Percentiles rank a stretch among this genome's conserved stretches.
These are phyloP conservation scores for Hura crepitans DNA, from an alignment of 441 rosid genomes.

Conservation along the genomic window DNA sequence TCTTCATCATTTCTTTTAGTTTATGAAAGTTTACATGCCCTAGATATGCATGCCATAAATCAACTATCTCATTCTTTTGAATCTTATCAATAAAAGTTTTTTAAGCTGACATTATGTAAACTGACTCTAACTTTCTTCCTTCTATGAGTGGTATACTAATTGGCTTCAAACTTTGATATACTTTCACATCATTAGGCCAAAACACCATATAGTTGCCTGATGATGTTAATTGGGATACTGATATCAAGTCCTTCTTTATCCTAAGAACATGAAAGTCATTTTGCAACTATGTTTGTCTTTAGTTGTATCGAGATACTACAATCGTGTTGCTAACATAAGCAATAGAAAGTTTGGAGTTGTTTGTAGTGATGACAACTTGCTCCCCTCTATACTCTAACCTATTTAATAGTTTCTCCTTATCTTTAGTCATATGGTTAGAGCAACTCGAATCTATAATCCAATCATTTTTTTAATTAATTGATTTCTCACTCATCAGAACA, in stretches of 20 bases:
- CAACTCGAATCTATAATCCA: background rate
- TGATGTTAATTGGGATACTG: background rate
- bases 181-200: conserved; percentile 1
- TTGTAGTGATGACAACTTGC: background rate
- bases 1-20: background rate
- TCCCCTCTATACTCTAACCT: background rate
- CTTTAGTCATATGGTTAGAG: background rate
- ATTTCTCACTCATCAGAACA: no score
- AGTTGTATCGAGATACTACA: background rate
- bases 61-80: conserved; percentile 8
- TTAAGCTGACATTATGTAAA: conserved; percentile 14
- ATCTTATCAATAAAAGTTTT: background rate
- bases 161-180: background rate
- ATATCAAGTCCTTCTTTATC: conserved; percentile 10
- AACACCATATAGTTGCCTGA: conserved; percentile 10
- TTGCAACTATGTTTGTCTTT: background rate
- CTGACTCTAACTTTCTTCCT: background rate
- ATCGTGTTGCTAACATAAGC: background rate
- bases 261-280: conserved; percentile 7
- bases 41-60: no score
- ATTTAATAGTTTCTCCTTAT: no score
- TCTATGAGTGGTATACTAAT: background rate
- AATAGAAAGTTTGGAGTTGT: background rate
- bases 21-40: conserved; percentile 3
- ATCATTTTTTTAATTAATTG: no score